Percentiles rank a stretch among this genome's conserved stretches.
These are phyloP conservation scores for Rehmannia glutinosa DNA, from an alignment of 257 asterid species.

Conservation along the genomic window DNA sequence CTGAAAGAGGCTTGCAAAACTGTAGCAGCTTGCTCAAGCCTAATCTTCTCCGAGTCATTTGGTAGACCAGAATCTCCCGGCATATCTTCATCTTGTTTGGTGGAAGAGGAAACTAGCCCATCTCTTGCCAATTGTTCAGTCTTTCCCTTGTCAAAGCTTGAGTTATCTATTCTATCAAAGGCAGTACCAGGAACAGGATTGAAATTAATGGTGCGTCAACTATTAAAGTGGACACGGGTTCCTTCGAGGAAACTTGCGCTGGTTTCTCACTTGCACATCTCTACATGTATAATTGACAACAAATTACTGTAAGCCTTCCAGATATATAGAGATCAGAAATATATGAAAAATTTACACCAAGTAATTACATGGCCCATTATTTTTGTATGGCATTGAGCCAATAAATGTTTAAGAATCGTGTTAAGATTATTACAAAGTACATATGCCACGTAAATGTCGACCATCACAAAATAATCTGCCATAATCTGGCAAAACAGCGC, in stretches of 20 bases:
- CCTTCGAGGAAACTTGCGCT: too few species aligned
- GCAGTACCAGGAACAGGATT: constrained; percentile 23
- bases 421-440: too few species aligned
- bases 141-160: constrained; percentile 21
- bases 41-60: constrained; percentile 25
- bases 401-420: too few species aligned
- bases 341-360: not conserved
- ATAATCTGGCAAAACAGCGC: too few species aligned
- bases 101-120: constrained; percentile 21
- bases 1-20: constrained; percentile 47
- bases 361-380: too few species aligned
- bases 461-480: too few species aligned
- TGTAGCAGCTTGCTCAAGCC: constrained; percentile 53
- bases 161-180: too few species aligned
- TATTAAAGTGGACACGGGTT: constrained; percentile 27
- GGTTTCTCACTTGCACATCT: constrained; percentile 43
- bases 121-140: constrained; percentile 11
- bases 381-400: too few species aligned
- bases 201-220: constrained; percentile 29
- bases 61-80: constrained; percentile 18
- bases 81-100: constrained; percentile 24
- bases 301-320: not conserved
- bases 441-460: too few species aligned
- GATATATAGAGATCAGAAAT: not conserved
- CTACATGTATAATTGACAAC: constrained; percentile 19